These are phyloP conservation scores for Backusella tarrabulga DNA, from an alignment of 192 early-diverging fungal species.

Conservation along the genomic window DNA sequence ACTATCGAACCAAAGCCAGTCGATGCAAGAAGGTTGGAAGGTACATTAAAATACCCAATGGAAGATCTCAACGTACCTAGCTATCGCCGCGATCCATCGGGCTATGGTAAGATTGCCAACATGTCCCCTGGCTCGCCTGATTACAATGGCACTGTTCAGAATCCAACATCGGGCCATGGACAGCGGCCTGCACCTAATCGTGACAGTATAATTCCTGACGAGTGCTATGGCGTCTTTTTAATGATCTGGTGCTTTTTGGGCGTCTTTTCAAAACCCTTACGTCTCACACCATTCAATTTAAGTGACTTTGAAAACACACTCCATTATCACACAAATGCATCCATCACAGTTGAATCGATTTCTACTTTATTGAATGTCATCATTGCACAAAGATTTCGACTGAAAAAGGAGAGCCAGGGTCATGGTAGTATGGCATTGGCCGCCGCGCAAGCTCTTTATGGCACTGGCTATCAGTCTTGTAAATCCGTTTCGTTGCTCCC, in stretches of 20 bases:
- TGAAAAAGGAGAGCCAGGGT: constrained; percentile 15
- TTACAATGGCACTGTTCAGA: neutral
- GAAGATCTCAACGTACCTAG: constrained; percentile 77
- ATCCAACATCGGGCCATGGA: constrained; percentile 25
- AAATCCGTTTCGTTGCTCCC: neutral
- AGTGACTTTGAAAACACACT: constrained; percentile 75
- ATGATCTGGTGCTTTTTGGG: constrained; percentile 71
- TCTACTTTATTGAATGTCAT: constrained; percentile 48
- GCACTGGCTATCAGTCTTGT: constrained; percentile 9
- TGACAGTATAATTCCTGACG: constrained; percentile 47
- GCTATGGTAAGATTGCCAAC: neutral
- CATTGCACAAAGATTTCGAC: constrained; percentile 33
- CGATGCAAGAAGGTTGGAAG: constrained; percentile 35
- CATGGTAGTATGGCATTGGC: neutral
- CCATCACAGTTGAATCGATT: constrained; percentile 42
- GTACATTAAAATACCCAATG: constrained; percentile 67
- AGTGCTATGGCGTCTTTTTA: constrained; percentile 47
- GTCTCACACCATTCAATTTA: constrained; percentile 69
- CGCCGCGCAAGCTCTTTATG: neutral
- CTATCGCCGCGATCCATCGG: constrained; percentile 16
- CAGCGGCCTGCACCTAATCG: constrained; percentile 37
- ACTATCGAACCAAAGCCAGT: constrained; percentile 5
- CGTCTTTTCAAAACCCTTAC: constrained; percentile 63
- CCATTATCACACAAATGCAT: constrained; percentile 33
- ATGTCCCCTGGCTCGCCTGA: neutral